Evolutionary conservation across 2,329 filamentous ascomycete genomes (phyloP), one percentile per base, ranked within the genome.

Genomic region (Calonectria fujianensis): DNA sequence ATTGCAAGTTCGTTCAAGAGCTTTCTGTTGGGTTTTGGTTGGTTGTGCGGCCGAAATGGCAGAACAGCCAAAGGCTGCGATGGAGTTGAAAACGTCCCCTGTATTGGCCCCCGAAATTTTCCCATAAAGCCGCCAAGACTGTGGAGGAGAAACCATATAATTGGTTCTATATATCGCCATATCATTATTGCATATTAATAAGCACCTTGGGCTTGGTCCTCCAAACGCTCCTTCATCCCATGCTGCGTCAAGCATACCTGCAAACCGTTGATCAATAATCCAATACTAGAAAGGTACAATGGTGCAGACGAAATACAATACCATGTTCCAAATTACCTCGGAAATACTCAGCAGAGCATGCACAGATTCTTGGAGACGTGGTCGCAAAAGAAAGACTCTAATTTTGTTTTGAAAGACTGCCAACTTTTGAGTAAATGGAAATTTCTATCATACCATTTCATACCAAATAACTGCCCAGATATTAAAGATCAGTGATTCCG

Each of bases 361-460:
- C 24, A 16, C 14, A 29, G 10, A 39, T 41, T 41, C 24, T 63
- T 20, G 57, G 35, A 24, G 57, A 41, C 35, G n/a, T 37, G 24
- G 35, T 37, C 18, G 10, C 24, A 41, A 24, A 8, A 41, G 31
- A 41, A 29, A 24, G 6, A 41, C 16, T 37, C 16, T 63, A 6
- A 11, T 29, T 41, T 63, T 63, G 57, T 24, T 63, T 8, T 18
- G 24, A 41, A 63, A 63, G 24, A 39, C 35, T 63, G 24, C 13
- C 20, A 41, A 63, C 57, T 63, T 63, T 63, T 63, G 57, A 24
- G 35, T 24, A 29, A 10, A 63, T 41, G 41, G 14, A 63, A 63
- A 29, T 10, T 29, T 29, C 37, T 9, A n/a, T n/a, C 45, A 24
- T 20, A 41, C 57, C 37, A 29, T 29, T 20, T 37, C 14, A 27